Percentiles rank a stretch among this genome's conserved stretches.
Conservation (phyloP, 2,329 filamentous ascomycete species). For the Monilinia vaccinii-corymbosi region DNA sequence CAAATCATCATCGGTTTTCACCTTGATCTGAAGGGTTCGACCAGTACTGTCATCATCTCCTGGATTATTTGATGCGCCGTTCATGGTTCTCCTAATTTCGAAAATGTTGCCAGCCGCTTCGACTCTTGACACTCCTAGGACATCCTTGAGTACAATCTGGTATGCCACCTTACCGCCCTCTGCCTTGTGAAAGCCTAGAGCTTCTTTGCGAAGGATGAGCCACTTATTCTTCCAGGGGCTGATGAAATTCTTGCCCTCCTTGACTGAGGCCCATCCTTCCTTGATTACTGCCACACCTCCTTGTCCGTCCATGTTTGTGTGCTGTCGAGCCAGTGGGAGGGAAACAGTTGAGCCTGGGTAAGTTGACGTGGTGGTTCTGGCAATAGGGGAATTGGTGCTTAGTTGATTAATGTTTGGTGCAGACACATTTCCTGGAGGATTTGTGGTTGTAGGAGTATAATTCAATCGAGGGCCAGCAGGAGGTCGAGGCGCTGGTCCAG, state of each 20-base stretch:
- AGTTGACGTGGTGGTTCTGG: conserved; percentile 54
- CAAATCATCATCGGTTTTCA: conserved; percentile 91
- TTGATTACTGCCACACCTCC: conserved; percentile 68
- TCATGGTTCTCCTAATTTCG: conserved; percentile 74
- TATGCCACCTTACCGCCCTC: conserved; percentile 83
- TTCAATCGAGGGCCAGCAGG: conserved; percentile 75
- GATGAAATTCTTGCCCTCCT: conserved; percentile 83
- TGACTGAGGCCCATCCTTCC: conserved; percentile 75
- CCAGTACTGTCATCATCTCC: conserved; percentile 66
- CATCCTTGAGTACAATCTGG: conserved; percentile 75
- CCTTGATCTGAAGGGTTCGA: conserved; percentile 81
- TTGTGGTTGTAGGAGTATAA: conserved; percentile 63
- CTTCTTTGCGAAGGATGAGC: conserved; percentile 83
- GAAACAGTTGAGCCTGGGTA: conserved; percentile 66
- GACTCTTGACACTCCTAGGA: conserved; percentile 82
- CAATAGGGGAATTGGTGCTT: conserved; percentile 49
- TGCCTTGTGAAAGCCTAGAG: conserved; percentile 89
- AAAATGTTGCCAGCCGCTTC: conserved; percentile 89
- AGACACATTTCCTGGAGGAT: conserved; percentile 68
- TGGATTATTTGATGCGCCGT: conserved; percentile 59
- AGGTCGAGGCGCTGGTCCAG: conserved; percentile 85
- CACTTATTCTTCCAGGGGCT: conserved; percentile 85
- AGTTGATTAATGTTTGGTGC: conserved; percentile 61
- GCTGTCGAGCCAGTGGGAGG: conserved; percentile 56
- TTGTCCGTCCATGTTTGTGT: conserved; percentile 46